Evolutionary conservation across 768 basidiomycete species (phyloP).

Genomic region (Pisolithus sp.): DNA sequence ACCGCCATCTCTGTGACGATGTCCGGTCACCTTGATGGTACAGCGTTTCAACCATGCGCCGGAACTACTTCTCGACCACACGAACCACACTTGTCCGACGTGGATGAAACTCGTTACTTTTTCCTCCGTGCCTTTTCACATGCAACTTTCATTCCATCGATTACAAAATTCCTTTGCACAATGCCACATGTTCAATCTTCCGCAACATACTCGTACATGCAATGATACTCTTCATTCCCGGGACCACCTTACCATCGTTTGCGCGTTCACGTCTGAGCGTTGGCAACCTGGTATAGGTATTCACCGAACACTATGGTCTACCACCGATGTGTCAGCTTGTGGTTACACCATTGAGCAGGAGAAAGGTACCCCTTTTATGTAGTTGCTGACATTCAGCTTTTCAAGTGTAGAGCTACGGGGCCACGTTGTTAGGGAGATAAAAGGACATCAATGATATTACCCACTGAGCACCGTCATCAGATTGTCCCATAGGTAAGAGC

Average conservation of each 20-base stretch:
- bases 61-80: no score
- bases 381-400: constrained; percentile 89
- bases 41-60: no score
- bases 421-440: neutral
- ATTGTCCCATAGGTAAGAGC: constrained; percentile 87
- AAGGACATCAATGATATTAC: constrained; percentile 22
- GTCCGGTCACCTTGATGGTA: no score
- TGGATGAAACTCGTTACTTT: no score
- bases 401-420: constrained; percentile 78
- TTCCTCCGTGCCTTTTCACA: no score
- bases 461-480: constrained; percentile 91
- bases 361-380: constrained; percentile 67
- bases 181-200: no score
- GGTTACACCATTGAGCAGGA: neutral
- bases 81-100: no score
- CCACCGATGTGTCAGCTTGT: neutral
- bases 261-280: neutral
- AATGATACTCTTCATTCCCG: no score
- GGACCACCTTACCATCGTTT: neutral
- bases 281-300: constrained; percentile 27
- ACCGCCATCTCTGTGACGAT: no score
- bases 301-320: constrained; percentile 30
- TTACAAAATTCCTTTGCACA: no score
- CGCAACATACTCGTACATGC: no score
- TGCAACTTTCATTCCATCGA: no score